These are phyloP conservation scores for Phytophthora pinifolia DNA, from an alignment of 352 stramenopile species.

Conservation along the genomic window DNA sequence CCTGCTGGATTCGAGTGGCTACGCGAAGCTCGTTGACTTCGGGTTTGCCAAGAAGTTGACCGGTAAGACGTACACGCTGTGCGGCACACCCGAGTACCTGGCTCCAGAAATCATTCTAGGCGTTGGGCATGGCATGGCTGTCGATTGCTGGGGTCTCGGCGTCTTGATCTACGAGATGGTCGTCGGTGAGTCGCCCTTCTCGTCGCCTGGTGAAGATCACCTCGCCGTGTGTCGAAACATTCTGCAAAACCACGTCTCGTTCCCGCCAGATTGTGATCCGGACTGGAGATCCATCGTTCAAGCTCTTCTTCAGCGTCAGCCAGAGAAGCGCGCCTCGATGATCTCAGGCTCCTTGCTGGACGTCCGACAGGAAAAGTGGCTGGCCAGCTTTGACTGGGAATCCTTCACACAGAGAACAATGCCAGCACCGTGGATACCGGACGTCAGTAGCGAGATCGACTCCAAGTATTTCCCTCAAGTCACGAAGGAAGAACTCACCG, in stretches of 20 bases:
- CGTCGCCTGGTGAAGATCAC: conserved; percentile 88
- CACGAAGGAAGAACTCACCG: conserved; percentile 31
- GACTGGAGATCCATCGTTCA: conserved; percentile 43
- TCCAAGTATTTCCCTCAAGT: conserved; percentile 42
- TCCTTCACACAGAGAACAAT: conserved; percentile 32
- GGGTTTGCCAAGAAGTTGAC: conserved; percentile 78
- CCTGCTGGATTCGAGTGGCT: conserved; percentile 61
- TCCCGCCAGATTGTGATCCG: conserved; percentile 59
- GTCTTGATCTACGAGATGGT: conserved; percentile 97
- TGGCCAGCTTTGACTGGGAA: conserved; percentile 49
- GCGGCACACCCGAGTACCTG: conserved; percentile 81
- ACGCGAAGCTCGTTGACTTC: conserved; percentile 75
- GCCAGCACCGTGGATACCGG: conserved; percentile 42
- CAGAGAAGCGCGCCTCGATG: conserved; percentile 44
- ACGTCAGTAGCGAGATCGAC: conserved; percentile 42
- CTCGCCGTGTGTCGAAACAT: conserved; percentile 96
- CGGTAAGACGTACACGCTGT: conserved; percentile 76
- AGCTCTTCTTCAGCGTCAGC: conserved; percentile 43
- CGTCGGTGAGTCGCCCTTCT: conserved; percentile 93
- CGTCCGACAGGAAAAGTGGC: conserved; percentile 37
- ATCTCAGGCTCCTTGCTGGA: conserved; percentile 26
- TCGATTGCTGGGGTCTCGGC: conserved; percentile 96
- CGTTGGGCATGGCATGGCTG: conserved; percentile 80
- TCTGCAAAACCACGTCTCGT: conserved; percentile 90
- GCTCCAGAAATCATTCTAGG: conserved; percentile 87